Evolutionary conservation across 306 rosid genomes (phyloP), one percentile per base, ranked within the genome.

Genomic region (Pachyrhizus erosus): DNA sequence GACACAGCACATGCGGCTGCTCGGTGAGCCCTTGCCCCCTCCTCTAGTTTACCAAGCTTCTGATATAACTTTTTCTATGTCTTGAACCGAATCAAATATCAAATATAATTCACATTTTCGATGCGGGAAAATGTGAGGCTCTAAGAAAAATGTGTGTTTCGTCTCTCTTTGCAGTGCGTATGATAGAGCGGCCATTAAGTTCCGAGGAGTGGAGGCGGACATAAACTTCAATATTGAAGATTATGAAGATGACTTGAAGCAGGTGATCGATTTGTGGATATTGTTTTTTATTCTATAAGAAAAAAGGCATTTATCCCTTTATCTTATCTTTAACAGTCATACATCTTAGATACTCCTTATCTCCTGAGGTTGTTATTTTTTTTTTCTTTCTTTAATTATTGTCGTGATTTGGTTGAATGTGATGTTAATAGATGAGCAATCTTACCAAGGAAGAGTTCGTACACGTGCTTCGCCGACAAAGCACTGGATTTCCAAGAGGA

Each of bases 1-100:
- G 99, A 96, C 92, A 96, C 99, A 62, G 99, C 99, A 80, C 99
- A 96, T 93, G 99, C 99, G 82, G 99, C 99, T 92, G 99, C 99
- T 70, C 99, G 98, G 99, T 96, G 81, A 91, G 90, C 40, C 73
- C 66, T 37, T 71, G 33, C 67, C 54, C 17, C 72, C 73, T 57
- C 34, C 52, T 58, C 40, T 86, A 33, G 20, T 40, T 64, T 75
- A 83, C 48, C 74, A 40, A 43, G 74, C 73, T 64, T 76, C 62
- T 73, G 75, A 37, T 54, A 31, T 80, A 9, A 48, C 33, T 54
- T 79, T 79, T 54, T 62, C 62, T 62, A 31, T 31, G 33, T 67
- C 69, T 82, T 18, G 60, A 67, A 43, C 14, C 23, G 15, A 70
- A 61, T 70, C n/a, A 80, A 27, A 42, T 70, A 31, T 2, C 34